Percentiles rank a stretch among this genome's conserved stretches.
Conservation (phyloP, 2,329 filamentous ascomycete species). For the Lecanicillium sp. region DNA sequence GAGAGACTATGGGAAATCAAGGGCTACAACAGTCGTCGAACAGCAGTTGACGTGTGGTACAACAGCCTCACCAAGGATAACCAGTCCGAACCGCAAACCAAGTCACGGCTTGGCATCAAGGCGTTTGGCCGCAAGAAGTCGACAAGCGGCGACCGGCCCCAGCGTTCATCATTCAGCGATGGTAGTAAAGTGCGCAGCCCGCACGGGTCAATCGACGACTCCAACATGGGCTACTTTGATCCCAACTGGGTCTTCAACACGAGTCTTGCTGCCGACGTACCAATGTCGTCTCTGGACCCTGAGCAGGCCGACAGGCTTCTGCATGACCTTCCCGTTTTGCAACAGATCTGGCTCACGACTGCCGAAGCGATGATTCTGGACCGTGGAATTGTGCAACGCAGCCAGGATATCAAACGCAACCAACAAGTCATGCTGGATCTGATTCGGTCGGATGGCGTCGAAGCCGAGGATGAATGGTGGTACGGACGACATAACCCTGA, state of each 20-base stretch:
- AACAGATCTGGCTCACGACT: slow-evolving; percentile 54
- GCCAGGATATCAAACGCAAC: slow-evolving; percentile 55
- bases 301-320: slow-evolving; percentile 44
- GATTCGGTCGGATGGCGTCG: slow-evolving; percentile 52
- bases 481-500: slow-evolving; percentile 47
- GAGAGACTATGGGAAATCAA: slow-evolving; percentile 59
- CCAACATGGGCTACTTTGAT: slow-evolving; percentile 20
- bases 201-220: slow-evolving; percentile 21
- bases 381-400: slow-evolving; percentile 46
- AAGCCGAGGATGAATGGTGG: slow-evolving; percentile 55
- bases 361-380: slow-evolving; percentile 55
- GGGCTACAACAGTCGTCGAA: slow-evolving; percentile 52
- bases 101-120: slow-evolving; percentile 43
- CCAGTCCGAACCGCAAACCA: slow-evolving; percentile 31
- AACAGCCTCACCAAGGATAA: slow-evolving; percentile 37
- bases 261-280: slow-evolving; percentile 52
- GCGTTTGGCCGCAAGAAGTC: slow-evolving; percentile 52
- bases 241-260: slow-evolving; percentile 46
- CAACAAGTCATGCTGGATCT: slow-evolving; percentile 54
- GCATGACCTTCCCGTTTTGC: slow-evolving; percentile 46
- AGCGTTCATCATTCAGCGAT: slow-evolving; percentile 15
- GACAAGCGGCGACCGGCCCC: slow-evolving; percentile 18
- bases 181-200: slow-evolving; percentile 17
- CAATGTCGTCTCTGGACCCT: slow-evolving; percentile 46
- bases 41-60: slow-evolving; percentile 53